These are phyloP conservation scores for Lactarius deliciosus DNA, from an alignment of 768 basidiomycete species.

Conservation along the genomic window DNA sequence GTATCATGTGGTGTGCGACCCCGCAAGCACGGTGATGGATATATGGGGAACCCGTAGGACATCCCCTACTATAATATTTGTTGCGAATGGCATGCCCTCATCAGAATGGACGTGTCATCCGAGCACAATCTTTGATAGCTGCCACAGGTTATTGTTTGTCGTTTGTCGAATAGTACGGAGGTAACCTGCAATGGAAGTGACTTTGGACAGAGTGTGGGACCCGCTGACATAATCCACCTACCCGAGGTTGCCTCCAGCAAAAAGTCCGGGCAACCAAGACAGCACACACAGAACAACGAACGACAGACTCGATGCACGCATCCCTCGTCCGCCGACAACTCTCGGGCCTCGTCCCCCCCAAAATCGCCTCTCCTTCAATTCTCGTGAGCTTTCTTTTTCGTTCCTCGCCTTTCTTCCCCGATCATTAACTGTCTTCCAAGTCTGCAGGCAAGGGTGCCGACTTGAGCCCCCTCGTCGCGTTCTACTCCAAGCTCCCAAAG, in stretches of 20 bases:
- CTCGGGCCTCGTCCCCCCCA: constrained; percentile 85
- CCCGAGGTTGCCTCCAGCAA: background rate
- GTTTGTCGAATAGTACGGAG: too few species aligned
- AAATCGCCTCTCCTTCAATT: constrained; percentile 88
- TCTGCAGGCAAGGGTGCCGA: constrained; percentile 79
- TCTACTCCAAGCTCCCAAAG: constrained; percentile 97
- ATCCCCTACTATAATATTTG: background rate
- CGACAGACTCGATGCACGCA: constrained; percentile 58
- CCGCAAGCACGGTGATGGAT: background rate
- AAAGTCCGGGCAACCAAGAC: background rate
- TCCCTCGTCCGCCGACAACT: constrained; percentile 85
- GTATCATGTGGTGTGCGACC: background rate
- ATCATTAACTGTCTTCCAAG: constrained; percentile 45
- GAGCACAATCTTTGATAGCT: too few species aligned
- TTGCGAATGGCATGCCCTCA: too few species aligned
- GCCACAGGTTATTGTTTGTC: too few species aligned
- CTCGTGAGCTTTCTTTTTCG: constrained; percentile 56
- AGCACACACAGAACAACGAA: background rate
- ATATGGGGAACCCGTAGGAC: background rate
- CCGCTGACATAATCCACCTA: background rate
- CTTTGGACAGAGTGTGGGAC: background rate
- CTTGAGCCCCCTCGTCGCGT: constrained; percentile 83
- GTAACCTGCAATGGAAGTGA: too few species aligned
- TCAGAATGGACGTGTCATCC: background rate
- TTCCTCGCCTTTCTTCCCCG: background rate